A percentile compares a stretch with the other conserved stretches of the same genome.
Conservation (phyloP, 805 yeast species). For the Ogataea ramenticola region DNA sequence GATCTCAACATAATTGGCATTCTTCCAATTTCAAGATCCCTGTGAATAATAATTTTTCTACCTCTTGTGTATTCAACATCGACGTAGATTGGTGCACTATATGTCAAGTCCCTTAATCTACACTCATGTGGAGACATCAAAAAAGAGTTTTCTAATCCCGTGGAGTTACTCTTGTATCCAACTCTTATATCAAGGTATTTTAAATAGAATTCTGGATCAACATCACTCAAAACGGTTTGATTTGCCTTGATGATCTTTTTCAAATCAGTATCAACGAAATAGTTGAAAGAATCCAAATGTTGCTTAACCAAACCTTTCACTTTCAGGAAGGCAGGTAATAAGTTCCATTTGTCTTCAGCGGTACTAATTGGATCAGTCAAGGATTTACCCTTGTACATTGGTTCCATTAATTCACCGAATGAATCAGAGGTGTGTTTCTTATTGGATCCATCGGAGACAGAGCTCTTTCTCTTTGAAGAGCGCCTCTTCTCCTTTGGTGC, state of each 20-base stretch:
- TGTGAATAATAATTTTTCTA: constrained; percentile 79
- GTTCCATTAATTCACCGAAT: constrained; percentile 71
- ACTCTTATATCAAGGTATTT: constrained; percentile 91
- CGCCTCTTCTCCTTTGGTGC: background rate
- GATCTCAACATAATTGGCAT: constrained; percentile 99
- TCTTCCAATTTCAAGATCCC: constrained; percentile 89
- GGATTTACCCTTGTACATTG: constrained; percentile 78
- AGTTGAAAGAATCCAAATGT: constrained; percentile 96
- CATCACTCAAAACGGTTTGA: constrained; percentile 83
- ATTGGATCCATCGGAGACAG: background rate
- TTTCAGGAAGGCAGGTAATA: constrained; percentile 89
- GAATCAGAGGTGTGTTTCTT: constrained; percentile 29
- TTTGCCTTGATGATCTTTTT: constrained; percentile 91
- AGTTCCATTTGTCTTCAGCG: constrained; percentile 94
- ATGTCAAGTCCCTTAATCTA: constrained; percentile 86
- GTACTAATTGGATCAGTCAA: constrained; percentile 84
- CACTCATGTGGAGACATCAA: constrained; percentile 90
- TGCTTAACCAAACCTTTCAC: constrained; percentile 96
- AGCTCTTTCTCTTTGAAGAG: background rate
- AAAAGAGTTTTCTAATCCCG: constrained; percentile 43
- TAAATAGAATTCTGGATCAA: constrained; percentile 93
- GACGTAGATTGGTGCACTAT: constrained; percentile 91
- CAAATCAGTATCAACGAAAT: constrained; percentile 88
- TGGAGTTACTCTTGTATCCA: constrained; percentile 64
- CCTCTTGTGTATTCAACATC: constrained; percentile 98